Evolutionary conservation across 805 yeast species (phyloP), one percentile per base, ranked within the genome.

Genomic region (Kodamaea lidongshanica): DNA sequence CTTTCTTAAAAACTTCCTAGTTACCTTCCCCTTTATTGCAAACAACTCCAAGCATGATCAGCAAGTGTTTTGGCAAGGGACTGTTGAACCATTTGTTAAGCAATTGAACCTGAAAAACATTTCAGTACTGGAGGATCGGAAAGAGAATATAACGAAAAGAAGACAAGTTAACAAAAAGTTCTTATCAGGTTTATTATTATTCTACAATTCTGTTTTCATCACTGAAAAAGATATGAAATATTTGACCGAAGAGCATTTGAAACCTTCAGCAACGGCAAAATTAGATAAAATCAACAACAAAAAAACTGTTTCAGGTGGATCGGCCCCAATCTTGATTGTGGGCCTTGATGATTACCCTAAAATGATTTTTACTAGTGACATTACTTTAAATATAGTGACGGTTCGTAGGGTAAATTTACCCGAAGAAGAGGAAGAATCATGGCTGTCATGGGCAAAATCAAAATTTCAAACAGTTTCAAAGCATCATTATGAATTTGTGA

Each of bases 41-140:
- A 60, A 58, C 29, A 57, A 63, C 28, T 44, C 65, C 1, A 57
- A 67, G 23, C 67, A 72, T 25, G 69, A 70, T 24, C 74, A 74
- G 42, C 12, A 18, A 10, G 36, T 36, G 29, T 84, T 89, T 46
- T 89, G 96, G 96, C 73, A 74, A 29, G 65, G 61, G 26, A 78
- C 79, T 27, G 77, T 87, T 0, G 96, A 88, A 55, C 77, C 78
- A 15, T 85, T 88, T 46, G 72, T 80, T 46, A 94, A 87, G 48
- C 72, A 79, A 33, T 78, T 92, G 58, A 79, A 83, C 53, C 58
- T 67, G 12, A 75, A 84, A 50, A 73, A 75, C 24, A 74, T 89
- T 28, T 77, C 87, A 39, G 72, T 77, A 34, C 71, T 88, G 15
- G 72, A 73, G 23, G 95, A 85, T 42, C 63, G 96, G 18, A 79